Conservation (phyloP, 768 basidiomycete species). For the Mycena filopes region DNA sequence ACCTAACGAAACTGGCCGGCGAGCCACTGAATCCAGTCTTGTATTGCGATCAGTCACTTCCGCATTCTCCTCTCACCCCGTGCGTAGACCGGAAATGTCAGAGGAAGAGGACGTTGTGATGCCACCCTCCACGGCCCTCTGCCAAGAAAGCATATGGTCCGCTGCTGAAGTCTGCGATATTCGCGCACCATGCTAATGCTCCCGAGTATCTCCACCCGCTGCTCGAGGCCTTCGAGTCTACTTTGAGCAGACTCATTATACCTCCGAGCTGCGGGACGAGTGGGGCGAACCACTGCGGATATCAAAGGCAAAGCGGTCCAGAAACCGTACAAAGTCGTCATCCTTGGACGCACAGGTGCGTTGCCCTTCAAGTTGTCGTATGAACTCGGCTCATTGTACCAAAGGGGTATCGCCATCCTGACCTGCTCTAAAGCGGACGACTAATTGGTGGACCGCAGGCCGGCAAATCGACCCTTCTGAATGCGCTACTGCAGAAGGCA, state of each 20-base stretch:
- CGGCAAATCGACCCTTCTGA: slow-evolving; percentile 29
- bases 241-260: neutral
- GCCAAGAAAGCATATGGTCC: slow-evolving; percentile 19
- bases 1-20: neutral
- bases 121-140: neutral
- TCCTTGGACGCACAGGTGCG: slow-evolving; percentile 32
- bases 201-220: slow-evolving; percentile 5
- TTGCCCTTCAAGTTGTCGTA: neutral
- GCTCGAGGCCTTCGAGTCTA: neutral
- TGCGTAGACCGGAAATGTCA: slow-evolving; percentile 12
- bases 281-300: neutral
- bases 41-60: neutral
- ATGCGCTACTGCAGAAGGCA: slow-evolving; percentile 25
- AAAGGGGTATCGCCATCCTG: slow-evolving; percentile 19
- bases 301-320: neutral
- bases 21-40: slow-evolving; percentile 9
- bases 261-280: neutral
- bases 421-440: neutral
- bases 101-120: slow-evolving; percentile 10
- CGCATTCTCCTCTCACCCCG: neutral
- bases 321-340: slow-evolving; percentile 19
- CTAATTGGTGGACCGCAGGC: slow-evolving; percentile 7
- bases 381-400: neutral
- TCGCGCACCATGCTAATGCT: neutral
- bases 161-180: neutral